Conservation (phyloP, 371 early-diverging fungal genomes). For the Mucor plumbeus region DNA sequence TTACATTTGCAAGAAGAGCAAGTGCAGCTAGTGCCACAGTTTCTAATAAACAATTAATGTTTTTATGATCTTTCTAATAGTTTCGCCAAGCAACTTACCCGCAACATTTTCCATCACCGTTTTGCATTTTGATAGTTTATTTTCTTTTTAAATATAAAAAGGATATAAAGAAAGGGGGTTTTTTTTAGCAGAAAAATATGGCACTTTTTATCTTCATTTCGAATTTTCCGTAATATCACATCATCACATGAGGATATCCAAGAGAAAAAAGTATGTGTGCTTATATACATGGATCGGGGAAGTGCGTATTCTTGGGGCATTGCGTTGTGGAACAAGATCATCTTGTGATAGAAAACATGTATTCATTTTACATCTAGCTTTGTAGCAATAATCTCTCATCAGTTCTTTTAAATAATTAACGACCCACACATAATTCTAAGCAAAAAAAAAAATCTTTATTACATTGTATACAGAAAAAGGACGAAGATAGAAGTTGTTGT, state of each 20-base stretch:
- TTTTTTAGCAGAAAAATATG: constrained; percentile 46
- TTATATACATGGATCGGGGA: constrained; percentile 11
- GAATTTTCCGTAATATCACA: not conserved
- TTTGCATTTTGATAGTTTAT: constrained; percentile 30
- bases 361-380: too few species aligned
- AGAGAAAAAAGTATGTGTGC: not conserved
- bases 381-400: constrained; percentile 8
- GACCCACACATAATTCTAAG: not conserved
- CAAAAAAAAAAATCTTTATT: constrained; percentile 15
- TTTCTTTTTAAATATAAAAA: constrained; percentile 37
- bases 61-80: not conserved
- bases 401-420: too few species aligned
- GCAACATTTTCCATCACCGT: constrained; percentile 38
- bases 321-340: constrained; percentile 6
- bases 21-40: constrained; percentile 27
- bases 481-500: not conserved
- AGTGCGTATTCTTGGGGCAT: not conserved
- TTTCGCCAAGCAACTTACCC: constrained; percentile 20
- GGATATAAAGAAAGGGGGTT: constrained; percentile 61
- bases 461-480: not conserved
- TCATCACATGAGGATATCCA: not conserved
- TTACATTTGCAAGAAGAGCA: constrained; percentile 33
- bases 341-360: not conserved
- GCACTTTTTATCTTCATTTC: constrained; percentile 4
- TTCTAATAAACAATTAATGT: not conserved